Conservation (phyloP, 2,329 filamentous ascomycete genomes). For the Basipetospora chlamydospora region DNA sequence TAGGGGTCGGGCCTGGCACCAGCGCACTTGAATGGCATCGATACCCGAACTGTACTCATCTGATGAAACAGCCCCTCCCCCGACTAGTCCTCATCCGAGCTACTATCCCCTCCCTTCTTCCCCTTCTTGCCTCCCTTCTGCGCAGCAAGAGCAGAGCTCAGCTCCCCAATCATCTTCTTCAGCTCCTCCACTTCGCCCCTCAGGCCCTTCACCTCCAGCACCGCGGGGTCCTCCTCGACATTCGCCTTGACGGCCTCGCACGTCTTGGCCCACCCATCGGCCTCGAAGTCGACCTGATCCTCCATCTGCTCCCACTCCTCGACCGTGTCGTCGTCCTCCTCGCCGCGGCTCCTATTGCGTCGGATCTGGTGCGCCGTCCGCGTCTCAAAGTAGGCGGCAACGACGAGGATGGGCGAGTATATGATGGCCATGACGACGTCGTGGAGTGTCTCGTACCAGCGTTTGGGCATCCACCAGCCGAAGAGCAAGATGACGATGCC, state of each 20-base stretch:
- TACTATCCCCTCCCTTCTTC: no score
- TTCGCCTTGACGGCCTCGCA: slow-evolving; percentile 67
- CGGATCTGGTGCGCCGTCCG: slow-evolving; percentile 51
- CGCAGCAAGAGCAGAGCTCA: no score
- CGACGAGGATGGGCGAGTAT: slow-evolving; percentile 69
- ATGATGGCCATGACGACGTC: slow-evolving; percentile 75
- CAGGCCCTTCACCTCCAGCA: slow-evolving; percentile 51
- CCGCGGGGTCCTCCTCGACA: slow-evolving; percentile 61
- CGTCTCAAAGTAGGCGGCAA: slow-evolving; percentile 62
- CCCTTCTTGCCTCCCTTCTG: no score
- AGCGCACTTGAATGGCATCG: no score
- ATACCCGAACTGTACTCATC: no score
- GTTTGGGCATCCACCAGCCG: slow-evolving; percentile 86
- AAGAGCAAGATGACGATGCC: slow-evolving; percentile 64
- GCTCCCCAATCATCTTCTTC: slow-evolving; percentile 13
- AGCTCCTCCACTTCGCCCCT: slow-evolving; percentile 43
- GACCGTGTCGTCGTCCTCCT: slow-evolving; percentile 74
- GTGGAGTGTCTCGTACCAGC: slow-evolving; percentile 66
- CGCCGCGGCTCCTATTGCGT: slow-evolving; percentile 62
- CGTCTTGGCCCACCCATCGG: slow-evolving; percentile 71
- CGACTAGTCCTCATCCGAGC: no score
- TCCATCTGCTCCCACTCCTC: slow-evolving; percentile 89
- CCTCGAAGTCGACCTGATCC: slow-evolving; percentile 60
- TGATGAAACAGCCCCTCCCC: no score
- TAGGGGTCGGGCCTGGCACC: no score